phyloP scores from a whole-genome alignment of 345 rosid species.

The Limnanthes douglasii region DNA sequence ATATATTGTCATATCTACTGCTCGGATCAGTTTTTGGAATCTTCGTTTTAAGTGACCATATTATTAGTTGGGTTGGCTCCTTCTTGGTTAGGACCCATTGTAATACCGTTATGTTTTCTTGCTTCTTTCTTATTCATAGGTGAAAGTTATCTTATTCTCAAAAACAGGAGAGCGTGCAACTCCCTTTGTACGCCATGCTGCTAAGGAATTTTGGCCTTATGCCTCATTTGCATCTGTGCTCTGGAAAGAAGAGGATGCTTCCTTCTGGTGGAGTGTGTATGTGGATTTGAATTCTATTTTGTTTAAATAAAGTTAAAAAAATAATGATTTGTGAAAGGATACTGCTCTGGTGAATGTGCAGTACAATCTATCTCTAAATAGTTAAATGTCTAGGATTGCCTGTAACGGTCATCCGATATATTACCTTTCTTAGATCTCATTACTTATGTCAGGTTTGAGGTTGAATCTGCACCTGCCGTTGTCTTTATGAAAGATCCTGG shows the following conservation, averaged over 20 bases:
- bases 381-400: too few relatives aligned
- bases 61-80: background rate
- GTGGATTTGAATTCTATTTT: conserved; percentile 18
- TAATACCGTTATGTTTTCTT: conserved; percentile 4
- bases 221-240: conserved; percentile 65
- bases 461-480: conserved; percentile 91
- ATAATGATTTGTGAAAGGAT: background rate
- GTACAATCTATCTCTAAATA: too few relatives aligned
- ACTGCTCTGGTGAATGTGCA: too few relatives aligned
- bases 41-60: too few relatives aligned
- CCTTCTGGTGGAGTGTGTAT: conserved; percentile 90
- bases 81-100: background rate
- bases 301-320: background rate
- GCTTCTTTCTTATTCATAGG: conserved; percentile 26
- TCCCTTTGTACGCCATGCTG: conserved; percentile 65
- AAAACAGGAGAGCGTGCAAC: conserved; percentile 88
- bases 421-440: conserved; percentile 11
- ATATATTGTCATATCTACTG: too few relatives aligned
- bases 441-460: conserved; percentile 54
- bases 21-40: too few relatives aligned
- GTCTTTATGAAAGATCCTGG: conserved; percentile 85
- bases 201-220: conserved; percentile 60
- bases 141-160: conserved; percentile 82
- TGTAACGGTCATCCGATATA: too few relatives aligned
- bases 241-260: conserved; percentile 86